Evolutionary conservation across 352 stramenopile genomes (phyloP), one percentile per base, ranked within the genome.

Genomic region (Globisporangium rhizosaccharum): DNA sequence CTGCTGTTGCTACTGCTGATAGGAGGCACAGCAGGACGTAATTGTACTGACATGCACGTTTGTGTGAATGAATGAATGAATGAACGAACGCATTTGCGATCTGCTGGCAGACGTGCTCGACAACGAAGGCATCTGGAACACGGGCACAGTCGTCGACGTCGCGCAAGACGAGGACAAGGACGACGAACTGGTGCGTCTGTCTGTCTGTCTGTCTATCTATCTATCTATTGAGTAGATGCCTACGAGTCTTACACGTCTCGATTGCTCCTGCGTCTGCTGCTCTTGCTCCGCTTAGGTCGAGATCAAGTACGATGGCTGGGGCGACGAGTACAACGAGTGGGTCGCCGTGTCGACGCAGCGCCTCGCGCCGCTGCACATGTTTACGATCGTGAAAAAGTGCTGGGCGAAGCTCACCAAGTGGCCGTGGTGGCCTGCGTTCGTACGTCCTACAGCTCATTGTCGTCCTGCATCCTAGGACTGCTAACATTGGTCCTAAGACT

Each of bases 121-220:
- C 60, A 84, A 87, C 47, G 83, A 92, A 51, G 83, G 83, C 33
- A 92, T 90, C 53, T 92, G 83, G 83, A 92, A 92, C 70, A 90
- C 81, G 28, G 83, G 76, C 33, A 45, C 72, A 23, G 79, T 92
- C 62, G 73, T 77, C 44, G 81, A 92, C 61, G 74, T 89, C 54
- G 79, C 73, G 45, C 72, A 80, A 46, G 79, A 87, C 49, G 71
- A 70, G 30, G 75, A 85, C 36, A 76, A 85, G 48, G 71, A 70
- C 45, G 76, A 87, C 33, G 71, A 79, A 37, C 67, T 82, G 70
- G 75, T 83, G 48, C 49, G 56, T 57, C 14, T 33, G 17, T 23
- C 15, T 41, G n/a, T 10, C 2, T 26, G n/a, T 20, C 2, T 26
- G n/a, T 48, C 17, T 51, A 8, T 51, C 14, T 18, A 23, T 48